Conservation (phyloP, 305 asterid species). For the Coffea humblotiana region DNA sequence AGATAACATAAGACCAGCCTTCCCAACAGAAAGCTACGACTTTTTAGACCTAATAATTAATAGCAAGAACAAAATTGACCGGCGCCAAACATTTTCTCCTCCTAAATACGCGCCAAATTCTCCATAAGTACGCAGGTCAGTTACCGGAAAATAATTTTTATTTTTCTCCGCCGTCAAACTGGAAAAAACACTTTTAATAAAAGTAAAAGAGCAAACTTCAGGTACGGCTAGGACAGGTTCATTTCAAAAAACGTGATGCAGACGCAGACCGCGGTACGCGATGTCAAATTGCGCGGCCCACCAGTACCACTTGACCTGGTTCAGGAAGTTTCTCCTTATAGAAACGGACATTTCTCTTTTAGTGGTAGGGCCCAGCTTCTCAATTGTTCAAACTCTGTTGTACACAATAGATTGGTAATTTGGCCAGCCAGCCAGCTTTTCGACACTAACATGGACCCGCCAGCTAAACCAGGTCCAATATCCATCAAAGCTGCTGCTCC, state of each 20-base stretch:
- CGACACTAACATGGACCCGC: background rate
- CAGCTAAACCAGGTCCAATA: background rate
- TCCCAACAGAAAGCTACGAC: background rate
- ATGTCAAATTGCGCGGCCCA: conserved; percentile 13
- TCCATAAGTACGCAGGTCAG: background rate
- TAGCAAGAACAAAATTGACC: background rate
- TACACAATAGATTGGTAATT: background rate
- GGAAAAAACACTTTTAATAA: background rate
- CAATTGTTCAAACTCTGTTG: background rate
- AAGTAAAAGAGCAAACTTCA: too few relatives aligned
- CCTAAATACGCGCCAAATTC: conserved; percentile 3
- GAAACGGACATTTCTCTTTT: background rate
- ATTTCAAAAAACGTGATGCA: background rate
- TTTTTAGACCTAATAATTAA: conserved; percentile 1
- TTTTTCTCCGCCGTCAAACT: conserved; percentile 15
- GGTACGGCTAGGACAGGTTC: conserved; percentile 1
- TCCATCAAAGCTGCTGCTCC: conserved; percentile 3
- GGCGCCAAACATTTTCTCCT: background rate
- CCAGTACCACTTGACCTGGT: conserved; percentile 6
- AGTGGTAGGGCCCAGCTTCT: background rate
- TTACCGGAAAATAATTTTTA: background rate
- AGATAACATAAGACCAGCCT: background rate
- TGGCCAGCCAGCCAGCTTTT: background rate
- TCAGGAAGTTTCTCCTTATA: conserved; percentile 9
- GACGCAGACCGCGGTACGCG: background rate